These are phyloP conservation scores for Xylaria palmicola DNA, from an alignment of 495 filamentous ascomycete species.

Conservation along the genomic window DNA sequence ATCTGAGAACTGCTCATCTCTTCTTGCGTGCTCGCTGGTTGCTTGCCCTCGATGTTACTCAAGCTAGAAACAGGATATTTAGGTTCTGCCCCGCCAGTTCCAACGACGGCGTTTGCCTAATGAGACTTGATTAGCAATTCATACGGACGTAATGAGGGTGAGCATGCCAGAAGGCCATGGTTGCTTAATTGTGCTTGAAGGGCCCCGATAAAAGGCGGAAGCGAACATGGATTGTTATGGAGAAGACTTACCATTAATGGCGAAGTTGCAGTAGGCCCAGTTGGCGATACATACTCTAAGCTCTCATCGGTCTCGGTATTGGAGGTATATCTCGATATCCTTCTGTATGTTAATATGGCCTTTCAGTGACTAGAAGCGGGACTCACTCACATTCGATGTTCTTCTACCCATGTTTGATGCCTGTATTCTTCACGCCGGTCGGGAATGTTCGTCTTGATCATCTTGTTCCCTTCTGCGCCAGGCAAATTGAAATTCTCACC, in stretches of 20 bases:
- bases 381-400: constrained; percentile 71
- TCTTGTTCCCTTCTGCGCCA: constrained; percentile 79
- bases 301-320: constrained; percentile 19
- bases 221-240: neutral
- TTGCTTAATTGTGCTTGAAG: neutral
- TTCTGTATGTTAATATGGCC: constrained; percentile 21
- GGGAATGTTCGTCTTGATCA: constrained; percentile 94
- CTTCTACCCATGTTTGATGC: constrained; percentile 76
- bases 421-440: constrained; percentile 87
- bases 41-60: constrained; percentile 15
- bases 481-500: constrained; percentile 70
- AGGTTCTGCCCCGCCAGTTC: constrained; percentile 16
- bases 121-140: constrained; percentile 8
- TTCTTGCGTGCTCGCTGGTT: constrained; percentile 21
- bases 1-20: constrained; percentile 23
- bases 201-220: neutral
- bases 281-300: constrained; percentile 18
- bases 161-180: neutral
- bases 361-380: neutral
- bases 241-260: neutral
- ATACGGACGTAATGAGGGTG: neutral
- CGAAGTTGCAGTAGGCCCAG: neutral
- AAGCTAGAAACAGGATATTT: constrained; percentile 22
- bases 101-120: constrained; percentile 28
- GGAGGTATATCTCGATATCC: constrained; percentile 51